Base-by-base conservation (phyloP, 208 protist species). In the Herpetomonas tarakana region DNA sequence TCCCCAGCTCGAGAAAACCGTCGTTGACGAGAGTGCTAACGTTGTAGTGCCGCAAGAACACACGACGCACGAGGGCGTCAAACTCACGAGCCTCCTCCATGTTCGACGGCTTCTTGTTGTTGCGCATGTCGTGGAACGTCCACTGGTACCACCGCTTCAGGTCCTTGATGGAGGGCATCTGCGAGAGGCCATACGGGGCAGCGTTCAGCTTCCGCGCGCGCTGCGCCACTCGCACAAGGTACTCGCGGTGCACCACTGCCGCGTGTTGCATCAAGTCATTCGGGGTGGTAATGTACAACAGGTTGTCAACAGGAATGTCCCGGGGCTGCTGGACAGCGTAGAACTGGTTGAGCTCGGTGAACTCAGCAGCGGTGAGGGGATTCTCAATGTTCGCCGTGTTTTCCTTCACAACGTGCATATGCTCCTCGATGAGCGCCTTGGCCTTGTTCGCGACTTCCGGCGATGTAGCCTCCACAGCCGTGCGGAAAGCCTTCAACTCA, bases 51-150 rank as follows among this genome's bases (percentile, higher is more conserved):
- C 84, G 67, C 3, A 86, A 55, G 64, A 88, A 88, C 4, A 91
- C 65, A 2, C 74, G 66, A 2, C 84, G 74, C 12, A 86, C 62
- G 19, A 86, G 65, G 19, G 68, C 55, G 47, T 91, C 84, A 64
- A 86, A 88, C 14, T 68, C 62, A 19, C 65, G 55, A 18, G 64
- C 49, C 18, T 59, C 65, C 12, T 85, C 74, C 19, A 41, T 54
- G 22, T 73, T 47, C 25, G 58, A 58, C 18, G 83, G 76, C 3
- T 68, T 29, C 18, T 67, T 65, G 9, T 60, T 78, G 65, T 54
- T 81, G 1, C 75, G 75, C 19, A 91, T 71, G 50, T 87, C 84
- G 52, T 87, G 81, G 57, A 91, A 91, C 55, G 71, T 88, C 80
- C 80, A 88, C 63, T 91, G 75, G 60, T 91, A 91, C 25, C 58